Base-by-base conservation (phyloP, 2,329 filamentous ascomycete genomes). In the Macrophomina tecta region DNA sequence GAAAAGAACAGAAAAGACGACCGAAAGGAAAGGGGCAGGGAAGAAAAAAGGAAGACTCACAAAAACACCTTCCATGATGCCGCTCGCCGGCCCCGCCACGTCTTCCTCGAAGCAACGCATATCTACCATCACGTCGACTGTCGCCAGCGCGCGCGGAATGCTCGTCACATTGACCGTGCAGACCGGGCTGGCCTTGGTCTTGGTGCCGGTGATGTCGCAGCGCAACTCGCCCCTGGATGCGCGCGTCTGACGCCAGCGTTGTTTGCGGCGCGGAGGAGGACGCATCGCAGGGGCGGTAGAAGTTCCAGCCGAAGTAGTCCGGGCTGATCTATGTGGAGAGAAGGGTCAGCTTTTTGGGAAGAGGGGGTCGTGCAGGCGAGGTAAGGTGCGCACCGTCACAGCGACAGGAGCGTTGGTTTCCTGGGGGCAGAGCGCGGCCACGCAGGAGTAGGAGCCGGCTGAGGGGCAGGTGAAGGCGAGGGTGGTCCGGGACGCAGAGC, bases 401-500 rank as follows among this genome's bases (percentile, higher is more conserved):
- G 16, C 9, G n/a, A 58, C 38, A 5, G 53, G 34, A n/a, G 16
- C n/a, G n/a, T 38, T 36, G 36, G 32, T 18, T 16, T 4, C 36
- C 2, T 18, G 5, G 11, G 51, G 30, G 34, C 53, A 58, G 14
- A 58, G 53, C 18, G 23, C 53, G 53, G 34, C 53, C 1, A 5
- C 34, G n/a, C n/a, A 40, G 53, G 34, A 18, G 12, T 34, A 9
- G 32, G 16, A 30, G 16, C 23, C 23, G 23, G 23, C 23, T 23
- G 53, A 40, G 30, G 53, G 34, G 34, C 53, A 58, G 34, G 16
- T 34, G 53, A 58, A 58, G 36, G 36, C 18, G 36, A 58, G 6
- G 12, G 53, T 58, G 16, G 53, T 58, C 8, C 14, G 32, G 6
- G 53, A 40, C 9, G 53, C 42, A 8, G 16, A n/a, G 36, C 4